A percentile compares a stretch with the other conserved stretches of the same genome.
These are phyloP conservation scores for Strombidium stylifer DNA, from an alignment of 73 alveolate genomes.

Conservation along the genomic window DNA sequence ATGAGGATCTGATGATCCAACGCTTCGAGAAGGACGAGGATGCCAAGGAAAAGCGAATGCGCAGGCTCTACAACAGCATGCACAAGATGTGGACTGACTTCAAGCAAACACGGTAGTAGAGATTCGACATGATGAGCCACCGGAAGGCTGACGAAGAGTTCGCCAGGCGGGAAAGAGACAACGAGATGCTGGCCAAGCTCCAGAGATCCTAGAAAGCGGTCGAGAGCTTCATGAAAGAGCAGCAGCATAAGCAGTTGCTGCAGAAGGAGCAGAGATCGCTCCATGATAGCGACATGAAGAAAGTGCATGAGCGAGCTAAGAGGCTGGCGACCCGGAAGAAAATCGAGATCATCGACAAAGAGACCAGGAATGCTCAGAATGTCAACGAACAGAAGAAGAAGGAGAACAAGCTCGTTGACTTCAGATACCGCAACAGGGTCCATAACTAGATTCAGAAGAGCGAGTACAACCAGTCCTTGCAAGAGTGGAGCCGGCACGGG, in stretches of 20 bases:
- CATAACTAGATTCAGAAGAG: no score
- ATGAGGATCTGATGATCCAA: background rate
- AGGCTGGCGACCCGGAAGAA: slow-evolving; percentile 4
- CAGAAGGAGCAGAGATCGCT: slow-evolving; percentile 16
- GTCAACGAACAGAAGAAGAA: no score
- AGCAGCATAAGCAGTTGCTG: slow-evolving; percentile 6
- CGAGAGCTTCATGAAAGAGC: slow-evolving; percentile 17
- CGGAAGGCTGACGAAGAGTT: slow-evolving; percentile 7
- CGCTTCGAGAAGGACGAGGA: background rate
- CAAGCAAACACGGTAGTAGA: background rate
- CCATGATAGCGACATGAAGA: slow-evolving; percentile 20
- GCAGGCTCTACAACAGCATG: background rate
- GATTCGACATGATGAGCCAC: background rate
- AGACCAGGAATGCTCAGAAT: no score
- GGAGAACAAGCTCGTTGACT: no score
- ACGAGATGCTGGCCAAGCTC: slow-evolving; percentile 2
- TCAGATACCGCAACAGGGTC: no score
- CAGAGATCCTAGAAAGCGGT: slow-evolving; percentile 17
- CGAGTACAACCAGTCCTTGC: no score
- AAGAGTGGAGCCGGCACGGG: no score
- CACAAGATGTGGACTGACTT: background rate
- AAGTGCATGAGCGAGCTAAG: background rate
- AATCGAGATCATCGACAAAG: slow-evolving; percentile 3
- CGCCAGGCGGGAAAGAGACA: background rate
- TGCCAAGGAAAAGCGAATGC: background rate